These are phyloP conservation scores for Schwanniomyces pseudopolymorphus DNA, from an alignment of 805 yeast species.

Conservation along the genomic window DNA sequence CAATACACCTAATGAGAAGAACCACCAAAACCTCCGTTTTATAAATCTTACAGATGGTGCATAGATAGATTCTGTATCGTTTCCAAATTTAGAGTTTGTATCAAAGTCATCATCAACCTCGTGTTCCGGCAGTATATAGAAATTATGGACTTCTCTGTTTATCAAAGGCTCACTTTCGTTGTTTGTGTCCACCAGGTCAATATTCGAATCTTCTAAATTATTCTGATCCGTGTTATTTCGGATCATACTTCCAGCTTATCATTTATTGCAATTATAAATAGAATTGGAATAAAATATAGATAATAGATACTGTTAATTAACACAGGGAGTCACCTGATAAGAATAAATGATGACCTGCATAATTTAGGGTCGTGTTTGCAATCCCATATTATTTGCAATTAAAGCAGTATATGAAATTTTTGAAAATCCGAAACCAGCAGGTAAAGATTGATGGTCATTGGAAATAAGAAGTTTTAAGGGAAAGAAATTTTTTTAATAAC, in stretches of 20 bases:
- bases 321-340: not conserved
- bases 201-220: not conserved
- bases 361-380: not conserved
- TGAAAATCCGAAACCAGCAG: too few relatives aligned
- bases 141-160: not conserved
- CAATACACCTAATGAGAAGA: constrained; percentile 47
- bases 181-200: not conserved
- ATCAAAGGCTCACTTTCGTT: constrained; percentile 5
- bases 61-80: constrained; percentile 5
- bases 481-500: too few relatives aligned
- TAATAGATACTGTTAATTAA: not conserved
- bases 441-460: too few relatives aligned
- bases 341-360: not conserved
- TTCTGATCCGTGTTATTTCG: not conserved
- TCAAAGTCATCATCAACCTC: not conserved
- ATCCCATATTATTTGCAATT: too few relatives aligned
- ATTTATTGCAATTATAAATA: not conserved
- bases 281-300: not conserved
- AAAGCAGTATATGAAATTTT: too few relatives aligned
- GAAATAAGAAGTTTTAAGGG: too few relatives aligned
- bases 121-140: not conserved
- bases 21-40: constrained; percentile 44
- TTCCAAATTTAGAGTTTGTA: not conserved
- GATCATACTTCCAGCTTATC: not conserved
- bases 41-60: constrained; percentile 12